A percentile compares a stretch with the other conserved stretches of the same genome.
Conservation (phyloP, 148 eudicot species). For the Fagopyrum esculentum region DNA sequence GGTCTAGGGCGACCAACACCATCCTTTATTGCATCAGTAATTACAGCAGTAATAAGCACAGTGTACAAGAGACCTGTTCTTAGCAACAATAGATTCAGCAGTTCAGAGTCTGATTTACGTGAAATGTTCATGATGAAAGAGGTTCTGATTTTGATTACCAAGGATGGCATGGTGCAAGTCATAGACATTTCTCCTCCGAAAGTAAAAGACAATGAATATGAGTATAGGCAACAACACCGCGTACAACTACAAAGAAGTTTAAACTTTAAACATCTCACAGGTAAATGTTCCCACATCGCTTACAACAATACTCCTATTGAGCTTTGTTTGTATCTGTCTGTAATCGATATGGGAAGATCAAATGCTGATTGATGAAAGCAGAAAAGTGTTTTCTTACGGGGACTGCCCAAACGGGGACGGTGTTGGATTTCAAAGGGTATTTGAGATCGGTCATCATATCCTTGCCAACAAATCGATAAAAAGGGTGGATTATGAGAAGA, state of each 20-base stretch:
- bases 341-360: neutral
- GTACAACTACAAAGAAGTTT: constrained; percentile 32
- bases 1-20: constrained; percentile 94
- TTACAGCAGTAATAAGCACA: constrained; percentile 58
- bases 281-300: no score
- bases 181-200: constrained; percentile 53
- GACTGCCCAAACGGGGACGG: constrained; percentile 77
- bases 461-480: constrained; percentile 70
- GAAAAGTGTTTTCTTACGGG: constrained; percentile 36
- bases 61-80: constrained; percentile 57
- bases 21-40: constrained; percentile 84
- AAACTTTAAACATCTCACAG: no score
- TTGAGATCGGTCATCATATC: constrained; percentile 76
- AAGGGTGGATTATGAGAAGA: constrained; percentile 51
- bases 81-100: neutral
- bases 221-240: constrained; percentile 57
- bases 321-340: neutral
- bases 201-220: constrained; percentile 42
- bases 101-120: neutral
- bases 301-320: no score
- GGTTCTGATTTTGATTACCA: constrained; percentile 25
- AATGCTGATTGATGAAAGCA: no score
- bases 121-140: neutral
- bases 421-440: constrained; percentile 58
- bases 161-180: constrained; percentile 74